Evolutionary conservation across 495 filamentous ascomycete genomes (phyloP).

Genomic region (Neurospora sp.): DNA sequence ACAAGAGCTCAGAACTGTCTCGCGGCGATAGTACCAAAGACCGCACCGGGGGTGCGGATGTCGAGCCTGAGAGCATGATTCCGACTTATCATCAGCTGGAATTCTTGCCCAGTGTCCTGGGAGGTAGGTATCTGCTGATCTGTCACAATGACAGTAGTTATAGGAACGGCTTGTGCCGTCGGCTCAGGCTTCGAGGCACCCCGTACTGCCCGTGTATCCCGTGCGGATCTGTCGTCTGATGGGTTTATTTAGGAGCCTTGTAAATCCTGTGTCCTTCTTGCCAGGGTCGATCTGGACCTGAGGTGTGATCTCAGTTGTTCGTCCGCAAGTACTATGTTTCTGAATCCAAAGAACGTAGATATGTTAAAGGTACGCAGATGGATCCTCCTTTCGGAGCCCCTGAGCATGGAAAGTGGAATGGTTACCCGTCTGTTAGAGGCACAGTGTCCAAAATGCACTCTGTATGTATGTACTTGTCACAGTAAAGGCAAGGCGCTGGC

Average conservation of each 20-base stretch:
- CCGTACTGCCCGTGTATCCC: neutral
- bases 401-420: neutral
- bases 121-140: neutral
- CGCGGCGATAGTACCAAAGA: neutral
- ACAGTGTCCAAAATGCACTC: neutral
- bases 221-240: neutral
- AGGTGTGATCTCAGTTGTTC: neutral
- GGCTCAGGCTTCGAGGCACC: neutral
- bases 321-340: neutral
- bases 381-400: neutral
- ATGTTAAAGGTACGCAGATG: neutral
- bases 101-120: neutral
- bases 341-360: neutral
- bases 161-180: neutral
- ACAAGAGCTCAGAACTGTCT: constrained; percentile 7
- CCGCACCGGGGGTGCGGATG: neutral
- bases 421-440: neutral
- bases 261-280: neutral
- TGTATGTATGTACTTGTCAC: neutral
- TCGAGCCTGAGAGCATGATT: neutral
- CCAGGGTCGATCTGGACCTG: too few relatives aligned
- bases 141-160: neutral
- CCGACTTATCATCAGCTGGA: neutral
- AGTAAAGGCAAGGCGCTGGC: neutral
- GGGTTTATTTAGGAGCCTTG: neutral